Evolutionary conservation across 148 eudicot genomes (phyloP), one percentile per base, ranked within the genome.

Genomic region (Amaranthus cruentus): DNA sequence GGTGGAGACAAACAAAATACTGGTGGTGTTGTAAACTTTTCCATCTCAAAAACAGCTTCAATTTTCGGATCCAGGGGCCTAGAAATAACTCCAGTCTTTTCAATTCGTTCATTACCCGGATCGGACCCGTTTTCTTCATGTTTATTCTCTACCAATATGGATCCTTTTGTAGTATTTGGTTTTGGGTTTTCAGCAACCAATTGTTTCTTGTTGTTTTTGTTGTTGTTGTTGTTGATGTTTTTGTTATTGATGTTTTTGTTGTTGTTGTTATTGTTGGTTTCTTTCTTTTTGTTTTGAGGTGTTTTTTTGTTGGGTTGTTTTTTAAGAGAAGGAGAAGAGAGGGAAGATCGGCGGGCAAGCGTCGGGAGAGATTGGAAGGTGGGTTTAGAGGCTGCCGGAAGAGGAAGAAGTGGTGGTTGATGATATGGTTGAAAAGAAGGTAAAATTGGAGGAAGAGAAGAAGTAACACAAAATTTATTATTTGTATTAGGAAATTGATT

Each of bases 1-100:
- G 93, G 96, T 48, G 96, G 96, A 56, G 96, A 84, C 13, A 81
- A 72, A 71, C 78, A 38, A 75, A 75, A 76, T 28, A 81, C 47
- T 47, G 55, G 42, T 72, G 66, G 66, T 47, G 71, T 12, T 18
- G 48, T 68, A 42, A 42, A 7, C 49, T 10, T 61, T 11, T 69
- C 56, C 43, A 49, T 69, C 12, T 21, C 47, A 53, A 0, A 11
- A 57, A 9, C 46, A 12, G 46, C 47, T n/a, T 62, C 76, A 6
- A 1, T n/a, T 12, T 66, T 66, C 0, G 9, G 8, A 51, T 67
- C 49, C 12, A 42, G 54, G 6, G 70, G 38, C 38, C 66, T n/a
- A 71, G 21, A 10, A 76, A 73, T 28, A 71, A 76, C 75, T 58
- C 65, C 76, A 57, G 69, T 57, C 38, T 70, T 69, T n/a, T 76